A percentile compares a stretch with the other conserved stretches of the same genome.
These are phyloP conservation scores for Cyclocybe aegerita DNA, from an alignment of 768 basidiomycete genomes.

Conservation along the genomic window DNA sequence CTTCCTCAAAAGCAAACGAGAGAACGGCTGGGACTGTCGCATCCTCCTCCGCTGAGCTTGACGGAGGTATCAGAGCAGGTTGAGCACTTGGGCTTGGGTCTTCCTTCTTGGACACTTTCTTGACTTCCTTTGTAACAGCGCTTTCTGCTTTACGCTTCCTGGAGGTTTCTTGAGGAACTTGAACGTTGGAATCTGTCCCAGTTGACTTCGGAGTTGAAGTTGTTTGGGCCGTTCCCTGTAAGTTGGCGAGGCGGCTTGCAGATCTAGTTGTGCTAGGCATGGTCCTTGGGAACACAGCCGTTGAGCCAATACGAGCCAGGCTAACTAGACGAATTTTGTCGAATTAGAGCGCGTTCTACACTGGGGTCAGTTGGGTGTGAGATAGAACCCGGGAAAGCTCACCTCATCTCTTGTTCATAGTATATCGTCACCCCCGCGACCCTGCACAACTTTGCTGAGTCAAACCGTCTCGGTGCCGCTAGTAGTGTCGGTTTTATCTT, in stretches of 20 bases:
- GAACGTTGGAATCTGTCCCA: neutral
- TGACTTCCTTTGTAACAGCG: conserved; percentile 6
- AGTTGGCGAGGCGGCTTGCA: conserved; percentile 23
- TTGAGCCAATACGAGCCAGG: too few relatives aligned
- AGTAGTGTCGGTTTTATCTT: too few relatives aligned
- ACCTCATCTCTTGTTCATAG: too few relatives aligned
- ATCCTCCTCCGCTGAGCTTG: conserved; percentile 16
- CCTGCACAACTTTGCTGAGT: too few relatives aligned
- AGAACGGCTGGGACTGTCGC: conserved; percentile 66
- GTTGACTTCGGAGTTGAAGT: neutral
- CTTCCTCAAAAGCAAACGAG: conserved; percentile 75
- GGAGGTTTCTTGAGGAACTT: neutral
- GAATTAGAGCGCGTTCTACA: too few relatives aligned
- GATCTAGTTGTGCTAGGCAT: conserved; percentile 36
- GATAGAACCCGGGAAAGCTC: too few relatives aligned
- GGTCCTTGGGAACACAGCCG: neutral
- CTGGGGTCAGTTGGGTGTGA: too few relatives aligned
- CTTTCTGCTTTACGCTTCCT: conserved; percentile 13
- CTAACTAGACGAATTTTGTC: too few relatives aligned
- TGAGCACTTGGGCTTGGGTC: conserved; percentile 9
- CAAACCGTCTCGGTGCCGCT: too few relatives aligned
- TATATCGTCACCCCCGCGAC: too few relatives aligned
- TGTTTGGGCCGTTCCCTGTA: conserved; percentile 21
- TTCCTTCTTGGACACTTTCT: conserved; percentile 16
- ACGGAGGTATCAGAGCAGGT: neutral